These are phyloP conservation scores for Claviceps monticola DNA, from an alignment of 2,329 filamentous ascomycete species.

Conservation along the genomic window DNA sequence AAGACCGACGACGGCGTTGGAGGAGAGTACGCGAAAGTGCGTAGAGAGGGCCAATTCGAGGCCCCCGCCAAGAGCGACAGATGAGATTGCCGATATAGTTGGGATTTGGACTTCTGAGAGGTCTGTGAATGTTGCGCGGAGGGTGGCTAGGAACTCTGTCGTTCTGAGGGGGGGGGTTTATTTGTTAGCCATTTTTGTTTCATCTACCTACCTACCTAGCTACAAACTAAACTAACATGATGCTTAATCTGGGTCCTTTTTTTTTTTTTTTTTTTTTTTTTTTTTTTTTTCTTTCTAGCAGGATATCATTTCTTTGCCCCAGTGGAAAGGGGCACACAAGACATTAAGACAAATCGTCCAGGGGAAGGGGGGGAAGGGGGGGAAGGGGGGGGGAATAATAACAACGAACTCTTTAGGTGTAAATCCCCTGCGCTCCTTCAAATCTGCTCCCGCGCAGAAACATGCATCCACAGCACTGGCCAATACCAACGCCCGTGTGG, in stretches of 20 bases:
- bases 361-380: too few relatives aligned
- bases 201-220: too few relatives aligned
- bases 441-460: slow-evolving; percentile 89
- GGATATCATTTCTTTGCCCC: too few relatives aligned
- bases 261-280: too few relatives aligned
- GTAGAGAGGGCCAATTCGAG: slow-evolving; percentile 86
- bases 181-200: neutral
- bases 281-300: too few relatives aligned
- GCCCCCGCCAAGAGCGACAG: slow-evolving; percentile 78
- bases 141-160: slow-evolving; percentile 57
- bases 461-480: slow-evolving; percentile 73
- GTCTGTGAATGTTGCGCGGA: slow-evolving; percentile 61
- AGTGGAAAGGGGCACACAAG: too few relatives aligned
- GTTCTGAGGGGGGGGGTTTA: slow-evolving; percentile 45
- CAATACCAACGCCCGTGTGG: slow-evolving; percentile 69
- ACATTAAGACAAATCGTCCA: too few relatives aligned
- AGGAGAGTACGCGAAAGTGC: slow-evolving; percentile 75
- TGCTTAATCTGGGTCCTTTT: too few relatives aligned
- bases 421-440: slow-evolving; percentile 76
- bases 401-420: slow-evolving; percentile 56
- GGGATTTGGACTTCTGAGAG: slow-evolving; percentile 71
- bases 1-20: slow-evolving; percentile 63
- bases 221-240: too few relatives aligned
- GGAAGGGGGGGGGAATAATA: neutral
- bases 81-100: slow-evolving; percentile 78